Conservation (phyloP, 306 rosid species). For the Dryas octopetala region DNA sequence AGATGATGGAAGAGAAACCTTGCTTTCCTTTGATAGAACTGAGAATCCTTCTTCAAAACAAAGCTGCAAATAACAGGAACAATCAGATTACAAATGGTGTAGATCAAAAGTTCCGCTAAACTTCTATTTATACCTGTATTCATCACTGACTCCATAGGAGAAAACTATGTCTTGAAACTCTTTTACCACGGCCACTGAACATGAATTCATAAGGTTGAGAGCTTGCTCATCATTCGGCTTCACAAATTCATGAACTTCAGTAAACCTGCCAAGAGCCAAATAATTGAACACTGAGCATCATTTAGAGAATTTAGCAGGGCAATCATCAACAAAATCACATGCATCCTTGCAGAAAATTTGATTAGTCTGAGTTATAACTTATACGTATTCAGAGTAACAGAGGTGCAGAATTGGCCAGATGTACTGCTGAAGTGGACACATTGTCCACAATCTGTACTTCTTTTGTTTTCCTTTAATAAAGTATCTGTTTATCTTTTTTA, state of each 20-base stretch:
- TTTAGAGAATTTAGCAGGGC: not conserved
- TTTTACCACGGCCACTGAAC: constrained; percentile 65
- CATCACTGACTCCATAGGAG: constrained; percentile 80
- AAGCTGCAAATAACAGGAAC: constrained; percentile 44
- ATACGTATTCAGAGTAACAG: not conserved
- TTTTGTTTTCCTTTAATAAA: not conserved
- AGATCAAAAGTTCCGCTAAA: not conserved
- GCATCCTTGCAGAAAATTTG: not conserved
- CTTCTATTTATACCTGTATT: constrained; percentile 44
- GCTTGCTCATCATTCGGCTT: constrained; percentile 87
- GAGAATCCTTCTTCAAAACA: constrained; percentile 56
- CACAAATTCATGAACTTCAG: constrained; percentile 69
- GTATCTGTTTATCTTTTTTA: too few species aligned
- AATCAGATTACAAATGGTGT: constrained; percentile 4
- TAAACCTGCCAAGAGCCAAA: constrained; percentile 40
- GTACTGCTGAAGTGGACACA: constrained; percentile 19
- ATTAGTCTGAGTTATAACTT: not conserved
- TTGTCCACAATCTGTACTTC: too few species aligned
- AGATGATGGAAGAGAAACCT: constrained; percentile 29
- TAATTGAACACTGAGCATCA: not conserved
- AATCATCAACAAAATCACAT: not conserved
- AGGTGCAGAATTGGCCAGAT: too few species aligned
- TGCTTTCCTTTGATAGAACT: constrained; percentile 54
- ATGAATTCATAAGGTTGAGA: constrained; percentile 75
- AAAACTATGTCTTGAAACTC: constrained; percentile 70